These are phyloP conservation scores for Exophiala xenobiotica DNA, from an alignment of 2,329 filamentous ascomycete species.

Conservation along the genomic window DNA sequence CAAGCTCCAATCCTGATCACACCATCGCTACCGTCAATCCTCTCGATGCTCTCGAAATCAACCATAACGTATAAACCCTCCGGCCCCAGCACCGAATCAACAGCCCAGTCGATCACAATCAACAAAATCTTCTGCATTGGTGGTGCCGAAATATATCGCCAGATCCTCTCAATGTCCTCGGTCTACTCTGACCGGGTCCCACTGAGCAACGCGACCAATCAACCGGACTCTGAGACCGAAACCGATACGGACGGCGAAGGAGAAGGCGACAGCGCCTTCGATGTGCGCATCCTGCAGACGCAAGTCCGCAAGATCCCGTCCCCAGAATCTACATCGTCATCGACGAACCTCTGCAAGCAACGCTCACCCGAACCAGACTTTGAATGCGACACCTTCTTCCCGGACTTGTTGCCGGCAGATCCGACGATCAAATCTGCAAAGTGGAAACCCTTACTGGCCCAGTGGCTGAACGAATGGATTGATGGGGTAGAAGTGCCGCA, in stretches of 20 bases:
- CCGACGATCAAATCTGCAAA: slow-evolving; percentile 25
- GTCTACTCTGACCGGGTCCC: not conserved
- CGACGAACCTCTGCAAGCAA: not conserved
- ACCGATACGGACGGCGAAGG: slow-evolving; percentile 11
- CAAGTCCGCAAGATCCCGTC: slow-evolving; percentile 21
- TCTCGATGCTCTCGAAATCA: slow-evolving; percentile 18
- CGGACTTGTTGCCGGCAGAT: slow-evolving; percentile 35
- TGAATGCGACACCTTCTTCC: slow-evolving; percentile 52
- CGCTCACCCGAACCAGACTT: slow-evolving; percentile 32
- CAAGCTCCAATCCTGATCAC: slow-evolving; percentile 21
- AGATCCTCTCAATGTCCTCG: slow-evolving; percentile 54
- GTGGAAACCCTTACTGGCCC: slow-evolving; percentile 6
- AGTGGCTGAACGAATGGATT: slow-evolving; percentile 12
- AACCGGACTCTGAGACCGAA: not conserved
- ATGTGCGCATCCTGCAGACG: slow-evolving; percentile 34
- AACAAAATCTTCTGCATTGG: slow-evolving; percentile 81
- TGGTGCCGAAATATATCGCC: slow-evolving; percentile 78
- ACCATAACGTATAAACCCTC: not conserved
- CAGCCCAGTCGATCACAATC: slow-evolving; percentile 33
- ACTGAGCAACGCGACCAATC: not conserved
- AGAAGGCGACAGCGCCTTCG: slow-evolving; percentile 9
- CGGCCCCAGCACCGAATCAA: slow-evolving; percentile 26
- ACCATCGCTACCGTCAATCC: slow-evolving; percentile 15
- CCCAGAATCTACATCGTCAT: not conserved
- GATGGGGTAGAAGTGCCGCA: slow-evolving; percentile 18